Evolutionary conservation across 768 basidiomycete species (phyloP), one percentile per base, ranked within the genome.

Genomic region (Grammothele lineata): DNA sequence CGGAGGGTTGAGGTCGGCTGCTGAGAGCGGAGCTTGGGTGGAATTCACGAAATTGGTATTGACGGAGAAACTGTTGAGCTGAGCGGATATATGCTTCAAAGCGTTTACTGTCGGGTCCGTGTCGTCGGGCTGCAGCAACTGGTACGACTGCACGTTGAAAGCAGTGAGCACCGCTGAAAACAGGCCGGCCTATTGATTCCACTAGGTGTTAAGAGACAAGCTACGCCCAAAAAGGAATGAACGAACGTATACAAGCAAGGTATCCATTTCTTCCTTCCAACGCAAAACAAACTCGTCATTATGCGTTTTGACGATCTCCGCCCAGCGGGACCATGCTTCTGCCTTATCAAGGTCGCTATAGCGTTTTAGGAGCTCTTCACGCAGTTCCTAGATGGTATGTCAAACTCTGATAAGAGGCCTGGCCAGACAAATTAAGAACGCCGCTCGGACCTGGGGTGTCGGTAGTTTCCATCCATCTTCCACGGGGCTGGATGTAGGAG

Each of bases 161-260:
- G 57, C 45, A 2, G 57, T 53, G n/a, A 60, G 47, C 11, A 62
- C 50, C 1, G 56, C 59, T 10, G 61, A 62, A 38, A 60, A 62
- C 8, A 60, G 49, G 34, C 54, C 61, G 18, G 59, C 57, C 61
- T 58, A 8, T 30, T 7, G 27, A 30, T 30, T 30, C n/a, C 27
- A 30, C 14, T 7, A 30, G 7, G 27, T 7, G 27, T 30, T 14
- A 14, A 30, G 7, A 14, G 7, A 7, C 8, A 14, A 30, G 27
- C 14, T 14, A 7, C 27, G 14, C 7, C 8, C 14, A 14, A 14
- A 30, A 30, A 14, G 8, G 14, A 30, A 7, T 30, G 27, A 7
- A 14, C 27, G 14, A 7, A 58, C 57, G 30, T 57, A 57, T 17
- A 59, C 53, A 11, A 59, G 43, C 14, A 57, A 41, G 6, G 55